A percentile compares a stretch with the other conserved stretches of the same genome.
phyloP scores from a whole-genome alignment of 371 early-diverging fungal genomes.

The Circinella minor region DNA sequence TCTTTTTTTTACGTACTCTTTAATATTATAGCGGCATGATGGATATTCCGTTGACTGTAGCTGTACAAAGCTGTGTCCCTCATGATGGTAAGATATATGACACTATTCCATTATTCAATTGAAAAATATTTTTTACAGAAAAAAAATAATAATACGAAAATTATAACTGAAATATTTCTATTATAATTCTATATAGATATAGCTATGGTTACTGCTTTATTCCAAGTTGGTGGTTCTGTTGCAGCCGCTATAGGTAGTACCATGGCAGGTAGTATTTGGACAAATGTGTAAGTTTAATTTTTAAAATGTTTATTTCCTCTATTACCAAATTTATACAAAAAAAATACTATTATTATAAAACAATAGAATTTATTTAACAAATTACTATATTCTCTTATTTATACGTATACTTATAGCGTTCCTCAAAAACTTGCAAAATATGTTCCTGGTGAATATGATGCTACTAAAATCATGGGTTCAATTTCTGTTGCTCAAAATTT shows the following conservation, averaged over 20 bases:
- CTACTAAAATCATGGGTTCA: slow-evolving; percentile 26
- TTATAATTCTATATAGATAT: slow-evolving; percentile 24
- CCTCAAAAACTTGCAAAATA: slow-evolving; percentile 32
- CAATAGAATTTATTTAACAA: background rate
- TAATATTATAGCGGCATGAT: slow-evolving; percentile 27
- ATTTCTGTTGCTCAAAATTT: slow-evolving; percentile 29
- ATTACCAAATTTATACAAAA: background rate
- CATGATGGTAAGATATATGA: slow-evolving; percentile 25
- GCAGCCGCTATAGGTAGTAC: slow-evolving; percentile 37
- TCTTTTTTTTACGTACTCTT: background rate
- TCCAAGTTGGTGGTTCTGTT: slow-evolving; percentile 42
- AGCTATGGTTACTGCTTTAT: slow-evolving; percentile 41
- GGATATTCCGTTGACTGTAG: slow-evolving; percentile 36
- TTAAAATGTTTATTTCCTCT: background rate
- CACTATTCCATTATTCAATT: too few relatives aligned
- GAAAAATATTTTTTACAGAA: too few relatives aligned
- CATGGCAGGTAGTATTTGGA: slow-evolving; percentile 48
- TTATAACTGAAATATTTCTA: background rate
- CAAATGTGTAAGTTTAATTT: slow-evolving; percentile 13
- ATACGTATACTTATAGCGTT: slow-evolving; percentile 25
- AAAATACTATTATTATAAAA: too few relatives aligned
- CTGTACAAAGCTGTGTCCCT: slow-evolving; percentile 46
- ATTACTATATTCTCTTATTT: background rate
- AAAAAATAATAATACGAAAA: too few relatives aligned
- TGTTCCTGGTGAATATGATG: slow-evolving; percentile 43